A percentile compares a stretch with the other conserved stretches of the same genome.
Conservation (phyloP, 2,329 filamentous ascomycete species). For the Metarhizium brunneum region DNA sequence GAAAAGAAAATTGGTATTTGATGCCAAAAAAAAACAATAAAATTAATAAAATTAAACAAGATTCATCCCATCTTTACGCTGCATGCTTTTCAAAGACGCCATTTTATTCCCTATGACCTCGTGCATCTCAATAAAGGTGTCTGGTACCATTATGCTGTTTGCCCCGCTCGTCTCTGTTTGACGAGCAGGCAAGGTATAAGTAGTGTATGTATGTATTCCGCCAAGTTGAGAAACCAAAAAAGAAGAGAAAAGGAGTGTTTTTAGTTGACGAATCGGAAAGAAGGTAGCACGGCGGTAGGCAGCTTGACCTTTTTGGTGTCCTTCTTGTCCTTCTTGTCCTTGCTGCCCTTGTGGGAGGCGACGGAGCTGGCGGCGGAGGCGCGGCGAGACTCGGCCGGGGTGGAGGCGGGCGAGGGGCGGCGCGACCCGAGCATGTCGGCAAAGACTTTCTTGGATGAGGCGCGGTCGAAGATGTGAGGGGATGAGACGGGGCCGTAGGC, state of each 20-base stretch:
- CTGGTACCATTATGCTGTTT: too few relatives aligned
- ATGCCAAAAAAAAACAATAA: too few relatives aligned
- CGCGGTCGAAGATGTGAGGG: slow-evolving; percentile 6
- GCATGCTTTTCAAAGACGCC: too few relatives aligned
- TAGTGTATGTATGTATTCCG: too few relatives aligned
- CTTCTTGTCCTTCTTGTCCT: slow-evolving; percentile 4
- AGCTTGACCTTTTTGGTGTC: slow-evolving; percentile 4
- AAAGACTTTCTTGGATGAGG: slow-evolving; percentile 4
- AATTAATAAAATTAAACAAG: too few relatives aligned
- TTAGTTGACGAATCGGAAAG: slow-evolving; percentile 7
- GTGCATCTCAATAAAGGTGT: too few relatives aligned
- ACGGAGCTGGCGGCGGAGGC: slow-evolving; percentile 3
- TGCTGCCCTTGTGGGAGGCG: slow-evolving; percentile 2
- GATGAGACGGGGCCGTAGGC: slow-evolving; percentile 8
- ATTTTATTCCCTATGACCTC: too few relatives aligned
- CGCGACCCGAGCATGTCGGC: slow-evolving; percentile 7
- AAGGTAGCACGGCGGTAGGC: slow-evolving; percentile 4
- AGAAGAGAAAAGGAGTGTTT: not conserved
- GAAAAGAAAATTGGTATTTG: too few relatives aligned
- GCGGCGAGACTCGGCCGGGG: not conserved
- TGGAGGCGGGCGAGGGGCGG: slow-evolving; percentile 2
- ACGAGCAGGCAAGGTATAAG: too few relatives aligned
- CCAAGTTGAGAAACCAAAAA: too few relatives aligned
- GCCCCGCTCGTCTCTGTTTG: too few relatives aligned
- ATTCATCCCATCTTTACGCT: too few relatives aligned